Base-by-base conservation (phyloP, 257 asterid species). In the Linaria vulgaris region DNA sequence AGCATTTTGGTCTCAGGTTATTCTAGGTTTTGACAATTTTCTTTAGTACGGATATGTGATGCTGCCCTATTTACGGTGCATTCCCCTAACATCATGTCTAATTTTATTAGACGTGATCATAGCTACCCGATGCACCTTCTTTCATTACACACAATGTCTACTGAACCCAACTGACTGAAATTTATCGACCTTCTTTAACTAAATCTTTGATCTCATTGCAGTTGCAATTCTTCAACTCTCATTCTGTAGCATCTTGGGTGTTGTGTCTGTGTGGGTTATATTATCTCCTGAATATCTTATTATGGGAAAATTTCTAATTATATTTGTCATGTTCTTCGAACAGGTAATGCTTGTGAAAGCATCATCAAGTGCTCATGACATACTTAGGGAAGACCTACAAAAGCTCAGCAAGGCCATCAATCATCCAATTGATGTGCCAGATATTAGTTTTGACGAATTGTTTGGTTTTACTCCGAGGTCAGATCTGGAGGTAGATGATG, bases 311-410 rank as follows among this genome's bases (percentile, higher is more conserved):
- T 65, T 46, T 6, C 16, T 41, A 73, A 72, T 71, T 12, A 57
- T 60, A 30, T 64, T 64, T 50, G 71, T 52, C 84, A 81, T 24
- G 25, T 61, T 56, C 59, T 63, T 64, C 51, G 6, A 53, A 63
- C 83, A 94, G 99, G 80, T 75, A 44, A 56, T 74, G 81, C 86
- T 87, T 72, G 66, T 78, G 23, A 94, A 87, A 80, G 84, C 87
- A 64, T 78, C 89, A 72, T 74, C 83, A 60, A 64, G 76, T 74
- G 87, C 99, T 47, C 95, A 83, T 31, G 87, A 76, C 74, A 70
- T 85, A 74, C 95, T 94, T 59, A 37, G 80, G 56, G 88, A 89
- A 78, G 99, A 94, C 77, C 76, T 94, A 61, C 80, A 66, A 60
- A 81, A 72, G 68, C 82, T 94, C 66, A 81, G 99, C 91, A 81